phyloP scores from a whole-genome alignment of 768 basidiomycete genomes.

The Collybiopsis luxurians region DNA sequence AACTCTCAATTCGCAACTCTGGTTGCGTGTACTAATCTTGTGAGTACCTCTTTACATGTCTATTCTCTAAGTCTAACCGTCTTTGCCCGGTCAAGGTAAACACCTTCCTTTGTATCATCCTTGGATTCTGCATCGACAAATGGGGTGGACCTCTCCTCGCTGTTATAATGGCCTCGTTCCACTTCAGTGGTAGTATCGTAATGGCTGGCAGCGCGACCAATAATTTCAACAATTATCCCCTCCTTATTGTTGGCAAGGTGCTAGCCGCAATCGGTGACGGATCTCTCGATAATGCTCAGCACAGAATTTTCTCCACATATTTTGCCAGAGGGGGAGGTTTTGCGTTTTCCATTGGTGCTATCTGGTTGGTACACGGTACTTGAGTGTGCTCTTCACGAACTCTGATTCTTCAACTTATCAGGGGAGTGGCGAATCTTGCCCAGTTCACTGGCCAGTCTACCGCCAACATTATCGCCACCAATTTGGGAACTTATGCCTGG shows the following conservation, averaged over 20 bases:
- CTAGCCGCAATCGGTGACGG: conserved; percentile 25
- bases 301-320: conserved; percentile 42
- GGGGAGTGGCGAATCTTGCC: conserved; percentile 37
- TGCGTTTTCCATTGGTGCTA: conserved; percentile 34
- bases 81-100: conserved; percentile 25
- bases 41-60: conserved; percentile 10
- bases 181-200: conserved; percentile 32
- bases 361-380: conserved; percentile 23
- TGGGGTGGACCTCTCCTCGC: conserved; percentile 36
- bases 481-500: conserved; percentile 38
- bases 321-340: conserved; percentile 41
- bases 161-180: conserved; percentile 34
- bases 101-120: conserved; percentile 37
- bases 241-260: conserved; percentile 38
- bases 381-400: neutral
- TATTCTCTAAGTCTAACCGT: neutral
- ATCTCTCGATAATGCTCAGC: conserved; percentile 40
- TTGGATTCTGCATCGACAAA: conserved; percentile 40
- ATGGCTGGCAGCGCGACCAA: conserved; percentile 38
- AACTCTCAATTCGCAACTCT: conserved; percentile 42
- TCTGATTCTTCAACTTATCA: conserved; percentile 7
- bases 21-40: conserved; percentile 36
- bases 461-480: conserved; percentile 36
- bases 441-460: conserved; percentile 39
- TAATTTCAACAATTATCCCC: conserved; percentile 33